These are phyloP conservation scores for Peronospora farinosa DNA, from an alignment of 352 stramenopile genomes.

Conservation along the genomic window DNA sequence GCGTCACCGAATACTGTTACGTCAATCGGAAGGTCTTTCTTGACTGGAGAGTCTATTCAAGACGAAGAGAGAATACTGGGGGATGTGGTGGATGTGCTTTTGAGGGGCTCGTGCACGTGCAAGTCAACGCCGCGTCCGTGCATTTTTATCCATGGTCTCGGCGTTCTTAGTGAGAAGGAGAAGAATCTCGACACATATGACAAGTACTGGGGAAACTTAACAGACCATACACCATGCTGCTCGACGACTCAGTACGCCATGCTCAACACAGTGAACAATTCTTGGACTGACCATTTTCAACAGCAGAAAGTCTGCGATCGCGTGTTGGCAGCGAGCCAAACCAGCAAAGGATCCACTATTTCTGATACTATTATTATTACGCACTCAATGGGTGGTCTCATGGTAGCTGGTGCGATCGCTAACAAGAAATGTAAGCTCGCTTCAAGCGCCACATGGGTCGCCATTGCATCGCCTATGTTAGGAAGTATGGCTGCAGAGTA, in stretches of 20 bases:
- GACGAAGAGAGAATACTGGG: conserved; percentile 1
- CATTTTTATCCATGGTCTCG: conserved; percentile 33
- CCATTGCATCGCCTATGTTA: conserved; percentile 20
- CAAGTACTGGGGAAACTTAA: conserved; percentile 17
- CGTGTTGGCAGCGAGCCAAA: conserved; percentile 19
- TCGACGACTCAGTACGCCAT: conserved; percentile 22
- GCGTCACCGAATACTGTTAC: conserved; percentile 6
- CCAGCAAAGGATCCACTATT: conserved; percentile 8
- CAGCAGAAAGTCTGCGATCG: conserved; percentile 32
- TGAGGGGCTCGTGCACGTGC: conserved; percentile 6
- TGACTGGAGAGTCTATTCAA: conserved; percentile 8
- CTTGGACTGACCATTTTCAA: conserved; percentile 22
- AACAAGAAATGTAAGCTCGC: conserved; percentile 15
- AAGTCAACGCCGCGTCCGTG: conserved; percentile 14
- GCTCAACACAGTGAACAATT: conserved; percentile 29
- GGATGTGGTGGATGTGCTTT: conserved; percentile 1
- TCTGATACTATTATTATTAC: conserved; percentile 19
- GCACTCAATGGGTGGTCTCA: conserved; percentile 20
- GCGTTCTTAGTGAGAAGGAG: conserved; percentile 4
- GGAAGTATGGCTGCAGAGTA: conserved; percentile 34
- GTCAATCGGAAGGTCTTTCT: conserved; percentile 10
- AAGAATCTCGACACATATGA: conserved; percentile 6
- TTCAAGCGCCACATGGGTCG: conserved; percentile 25
- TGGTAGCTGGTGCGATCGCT: conserved; percentile 22
- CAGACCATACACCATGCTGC: conserved; percentile 17